Base-by-base conservation (phyloP, 2,329 filamentous ascomycete genomes). In the Colletotrichum eleusines region DNA sequence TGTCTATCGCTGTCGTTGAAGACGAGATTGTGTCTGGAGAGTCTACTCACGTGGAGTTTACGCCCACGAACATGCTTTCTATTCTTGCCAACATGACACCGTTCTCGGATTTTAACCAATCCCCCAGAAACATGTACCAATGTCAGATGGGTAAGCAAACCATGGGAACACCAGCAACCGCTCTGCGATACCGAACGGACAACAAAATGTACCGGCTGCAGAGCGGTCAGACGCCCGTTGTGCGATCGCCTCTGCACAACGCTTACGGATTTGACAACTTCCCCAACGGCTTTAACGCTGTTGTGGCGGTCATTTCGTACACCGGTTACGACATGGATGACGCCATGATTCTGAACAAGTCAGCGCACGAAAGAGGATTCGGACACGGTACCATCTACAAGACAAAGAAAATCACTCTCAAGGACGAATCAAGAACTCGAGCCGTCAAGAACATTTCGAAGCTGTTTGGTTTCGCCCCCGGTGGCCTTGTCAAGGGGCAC, bases 301-400 rank as follows among this genome's bases (percentile, higher is more conserved):
- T 98, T 48, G 96, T 99, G 69, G 96, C 96, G 70, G 97, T 99
- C 80, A 97, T 99, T 74, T 98, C 95, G 0, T 99, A 99, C 81
- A 98, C 95, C 2, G 96, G 95, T 62, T 99, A 98, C 83, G 96
- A 99, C 87, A 99, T 99, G 96, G 96, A 99, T 86, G 96, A 99
- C 83, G 96, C 96, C 79, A 98, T 98, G 95, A 98, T 99, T 79
- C 87, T 99, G 79, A 98, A 98, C 86, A 98, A 98, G 81, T 97
- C 94, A 26, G 91, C 95, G 3, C 94, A 98, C 81, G 96, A 99
- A 82, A 91, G 96, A 75, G 96, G 96, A 18, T 98, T 99, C 77
- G 95, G 94, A 46, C 91, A 98, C 77, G 96, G 96, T 66, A 97
- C 95, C 6, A 94, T 99, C 76, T 99, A 98, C 87, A 99, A 99